Base-by-base conservation (phyloP, 176 grass and related monocot species). In the Ensete ventricosum region DNA sequence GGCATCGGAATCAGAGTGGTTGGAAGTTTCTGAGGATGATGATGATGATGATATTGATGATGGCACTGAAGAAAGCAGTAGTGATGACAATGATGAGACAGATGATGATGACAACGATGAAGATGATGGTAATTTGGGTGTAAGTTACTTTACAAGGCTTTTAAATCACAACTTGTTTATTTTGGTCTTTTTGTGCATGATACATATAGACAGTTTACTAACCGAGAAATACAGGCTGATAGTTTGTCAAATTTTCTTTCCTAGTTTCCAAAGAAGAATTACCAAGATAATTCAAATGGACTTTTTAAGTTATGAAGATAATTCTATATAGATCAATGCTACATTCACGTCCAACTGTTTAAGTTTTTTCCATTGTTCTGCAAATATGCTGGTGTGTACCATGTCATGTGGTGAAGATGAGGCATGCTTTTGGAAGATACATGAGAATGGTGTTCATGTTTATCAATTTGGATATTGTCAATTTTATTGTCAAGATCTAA, bases 1-100 rank as follows among this genome's bases (percentile, higher is more conserved):
- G 93, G 81, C 90, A 81, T 97, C 93, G 50, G 93, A 97, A 87
- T 97, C 85, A 82, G 93, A 97, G 80, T 97, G 93, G 93, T 74
- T 90, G 76, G 93, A 97, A 78, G 77, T 93, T 11, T 89, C 89
- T 4, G 89, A 94, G 10, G 85, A 84, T 9, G 91, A 89, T 9
- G 91, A 89, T 9, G 84, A 87, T 16, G 84, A 13, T 16, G 92
- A 90, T 21, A 87, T 86, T 6, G 75, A 91, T 72, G 93, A 82
- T 59, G 69, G 75, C 62, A 82, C 80, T 49, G 84, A 84, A 12
- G 85, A 77, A 53, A 64, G 78, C 23, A 53, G 69, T 52, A 53
- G 50, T 20, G 48, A 57, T 52, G 88, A 87, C 68, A 82, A 70
- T 79, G 82, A 83, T 53, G 73, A 87, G 8, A 88, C 82, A 52